phyloP scores from a whole-genome alignment of 306 rosid species.

The Lithocarpus polystachyus region DNA sequence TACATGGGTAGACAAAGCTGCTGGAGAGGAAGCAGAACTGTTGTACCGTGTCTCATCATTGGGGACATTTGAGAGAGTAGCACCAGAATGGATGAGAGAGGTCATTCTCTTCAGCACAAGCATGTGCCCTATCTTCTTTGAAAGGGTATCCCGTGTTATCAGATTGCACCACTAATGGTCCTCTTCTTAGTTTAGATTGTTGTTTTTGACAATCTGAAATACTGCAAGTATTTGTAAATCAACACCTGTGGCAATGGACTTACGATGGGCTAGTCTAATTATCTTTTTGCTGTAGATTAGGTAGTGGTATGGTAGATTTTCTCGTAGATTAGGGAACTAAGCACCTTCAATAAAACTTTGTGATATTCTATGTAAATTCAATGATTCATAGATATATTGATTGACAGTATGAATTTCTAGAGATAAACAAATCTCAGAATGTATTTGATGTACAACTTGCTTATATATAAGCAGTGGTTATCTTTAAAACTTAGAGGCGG shows the following conservation, averaged over 20 bases:
- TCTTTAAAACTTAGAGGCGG: neutral
- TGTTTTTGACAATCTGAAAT: neutral
- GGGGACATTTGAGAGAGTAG: constrained; percentile 83
- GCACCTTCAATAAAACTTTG: neutral
- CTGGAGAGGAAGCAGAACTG: constrained; percentile 58
- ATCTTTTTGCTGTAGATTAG: neutral
- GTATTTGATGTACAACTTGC: neutral
- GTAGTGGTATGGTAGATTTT: too few relatives aligned
- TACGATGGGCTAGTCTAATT: neutral
- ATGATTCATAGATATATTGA: neutral
- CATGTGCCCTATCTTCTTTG: constrained; percentile 80
- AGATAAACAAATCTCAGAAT: neutral
- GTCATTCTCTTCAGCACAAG: constrained; percentile 74
- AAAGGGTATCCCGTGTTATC: constrained; percentile 60
- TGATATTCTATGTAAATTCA: neutral
- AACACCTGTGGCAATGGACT: neutral
- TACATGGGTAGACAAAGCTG: constrained; percentile 51
- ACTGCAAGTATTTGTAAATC: neutral
- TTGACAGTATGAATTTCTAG: neutral
- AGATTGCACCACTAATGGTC: constrained; percentile 36
- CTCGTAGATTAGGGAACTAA: neutral
- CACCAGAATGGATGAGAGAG: constrained; percentile 94
- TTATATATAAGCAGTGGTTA: neutral
- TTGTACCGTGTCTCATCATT: constrained; percentile 56
- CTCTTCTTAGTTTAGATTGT: neutral